Percentiles rank a stretch among this genome's conserved stretches.
phyloP scores from a whole-genome alignment of 768 basidiomycete genomes.

The Amanita exitialis region DNA sequence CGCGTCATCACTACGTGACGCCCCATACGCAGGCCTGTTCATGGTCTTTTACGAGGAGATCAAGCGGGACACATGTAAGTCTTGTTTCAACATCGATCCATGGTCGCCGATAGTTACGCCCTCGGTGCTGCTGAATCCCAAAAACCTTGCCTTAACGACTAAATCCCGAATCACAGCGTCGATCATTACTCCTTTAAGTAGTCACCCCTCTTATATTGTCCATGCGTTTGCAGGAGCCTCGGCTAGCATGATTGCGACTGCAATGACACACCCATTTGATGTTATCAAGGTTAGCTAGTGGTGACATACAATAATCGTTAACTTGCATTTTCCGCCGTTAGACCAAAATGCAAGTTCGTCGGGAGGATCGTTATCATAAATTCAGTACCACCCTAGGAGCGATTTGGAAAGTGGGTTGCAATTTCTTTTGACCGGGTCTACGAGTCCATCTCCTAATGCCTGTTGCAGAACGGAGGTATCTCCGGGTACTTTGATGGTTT shows the following conservation, averaged over 20 bases:
- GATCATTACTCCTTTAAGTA: conserved; percentile 32
- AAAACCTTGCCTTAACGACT: conserved; percentile 1
- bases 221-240: conserved; percentile 65
- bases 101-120: not conserved
- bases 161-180: conserved; percentile 19
- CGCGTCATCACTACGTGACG: conserved; percentile 87
- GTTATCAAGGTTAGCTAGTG: conserved; percentile 67
- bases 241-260: conserved; percentile 77
- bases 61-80: conserved; percentile 62
- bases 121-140: not conserved
- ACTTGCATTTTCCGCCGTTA: conserved; percentile 16
- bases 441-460: not conserved
- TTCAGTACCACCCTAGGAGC: conserved; percentile 52
- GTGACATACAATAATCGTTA: not conserved
- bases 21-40: conserved; percentile 89
- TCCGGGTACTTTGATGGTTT: conserved; percentile 81
- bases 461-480: conserved; percentile 63
- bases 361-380: conserved; percentile 64
- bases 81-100: not conserved
- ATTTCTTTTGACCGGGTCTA: not conserved
- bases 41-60: conserved; percentile 82
- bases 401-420: conserved; percentile 53
- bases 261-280: conserved; percentile 88
- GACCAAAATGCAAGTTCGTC: conserved; percentile 92
- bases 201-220: conserved; percentile 36